A percentile compares a stretch with the other conserved stretches of the same genome.
Conservation (phyloP, 1,139 yeast species). For the Ogataea hybrid region DNA sequence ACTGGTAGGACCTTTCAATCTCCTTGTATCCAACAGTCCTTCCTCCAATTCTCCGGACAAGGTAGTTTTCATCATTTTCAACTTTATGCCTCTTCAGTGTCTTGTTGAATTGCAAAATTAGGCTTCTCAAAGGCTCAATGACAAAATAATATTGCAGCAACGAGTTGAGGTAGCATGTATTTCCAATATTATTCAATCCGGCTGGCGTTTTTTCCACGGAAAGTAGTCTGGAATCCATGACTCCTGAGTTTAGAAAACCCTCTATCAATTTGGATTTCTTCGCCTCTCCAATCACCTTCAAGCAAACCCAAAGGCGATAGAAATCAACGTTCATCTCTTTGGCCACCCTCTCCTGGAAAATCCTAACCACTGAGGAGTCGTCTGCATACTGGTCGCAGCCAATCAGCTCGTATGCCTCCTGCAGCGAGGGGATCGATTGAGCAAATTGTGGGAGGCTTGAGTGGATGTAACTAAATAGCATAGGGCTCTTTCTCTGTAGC, state of each 20-base stretch:
- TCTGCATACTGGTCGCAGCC: constrained; percentile 45
- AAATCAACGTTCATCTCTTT: constrained; percentile 41
- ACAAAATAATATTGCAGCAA: constrained; percentile 87
- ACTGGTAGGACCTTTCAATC: constrained; percentile 77
- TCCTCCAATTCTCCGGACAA: constrained; percentile 76
- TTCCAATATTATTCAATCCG: constrained; percentile 91
- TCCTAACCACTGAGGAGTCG: constrained; percentile 55
- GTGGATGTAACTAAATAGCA: constrained; percentile 47
- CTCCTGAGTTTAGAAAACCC: constrained; percentile 56
- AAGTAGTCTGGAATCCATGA: constrained; percentile 55
- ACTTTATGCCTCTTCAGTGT: constrained; percentile 29
- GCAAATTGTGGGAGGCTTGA: constrained; percentile 38
- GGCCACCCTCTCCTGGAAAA: constrained; percentile 46
- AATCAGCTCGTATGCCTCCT: constrained; percentile 42
- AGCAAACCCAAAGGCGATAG: constrained; percentile 47
- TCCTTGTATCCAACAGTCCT: constrained; percentile 71
- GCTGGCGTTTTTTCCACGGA: constrained; percentile 78
- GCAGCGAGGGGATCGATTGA: constrained; percentile 19
- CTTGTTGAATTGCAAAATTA: constrained; percentile 52
- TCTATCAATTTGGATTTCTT: constrained; percentile 52
- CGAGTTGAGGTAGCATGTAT: constrained; percentile 91
- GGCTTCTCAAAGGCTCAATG: constrained; percentile 73
- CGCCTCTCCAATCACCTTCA: constrained; percentile 46
- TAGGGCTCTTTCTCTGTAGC: constrained; percentile 45
- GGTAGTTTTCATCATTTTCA: constrained; percentile 30